Evolutionary conservation across 1,139 yeast genomes (phyloP).

Genomic region (Geotrichum phurueaensis): DNA sequence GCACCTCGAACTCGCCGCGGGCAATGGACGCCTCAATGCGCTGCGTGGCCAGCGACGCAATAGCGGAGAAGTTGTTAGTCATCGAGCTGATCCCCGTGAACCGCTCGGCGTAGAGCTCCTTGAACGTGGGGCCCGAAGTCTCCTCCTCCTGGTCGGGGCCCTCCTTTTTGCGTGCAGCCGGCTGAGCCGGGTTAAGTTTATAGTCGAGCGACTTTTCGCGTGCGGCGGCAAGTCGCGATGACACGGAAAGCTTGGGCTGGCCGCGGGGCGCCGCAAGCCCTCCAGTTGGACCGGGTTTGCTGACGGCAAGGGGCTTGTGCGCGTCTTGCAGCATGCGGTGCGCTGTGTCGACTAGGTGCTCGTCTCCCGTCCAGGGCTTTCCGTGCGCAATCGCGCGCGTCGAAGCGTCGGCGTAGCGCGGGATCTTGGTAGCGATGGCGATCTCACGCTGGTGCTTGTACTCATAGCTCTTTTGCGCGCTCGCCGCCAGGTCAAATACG

Average conservation of each 20-base stretch:
- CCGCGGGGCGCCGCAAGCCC: conserved; percentile 5
- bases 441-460: conserved; percentile 38
- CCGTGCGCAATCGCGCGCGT: conserved; percentile 50
- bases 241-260: conserved; percentile 21
- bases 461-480: conserved; percentile 19
- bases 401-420: conserved; percentile 45
- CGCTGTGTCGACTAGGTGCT: conserved; percentile 46
- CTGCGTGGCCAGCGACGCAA: conserved; percentile 65
- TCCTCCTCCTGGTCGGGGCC: conserved; percentile 31
- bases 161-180: conserved; percentile 6
- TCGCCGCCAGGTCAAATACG: conserved; percentile 19
- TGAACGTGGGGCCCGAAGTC: conserved; percentile 46
- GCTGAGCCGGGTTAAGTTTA: conserved; percentile 40
- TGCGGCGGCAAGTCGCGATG: conserved; percentile 50
- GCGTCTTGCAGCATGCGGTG: conserved; percentile 61
- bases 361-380: conserved; percentile 67
- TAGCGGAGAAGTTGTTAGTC: conserved; percentile 47
- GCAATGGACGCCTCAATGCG: conserved; percentile 68
- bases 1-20: conserved; percentile 60
- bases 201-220: conserved; percentile 65
- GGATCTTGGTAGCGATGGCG: conserved; percentile 37
- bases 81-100: conserved; percentile 56
- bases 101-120: conserved; percentile 57
- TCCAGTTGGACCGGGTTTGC: background rate
- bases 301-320: conserved; percentile 42